Evolutionary conservation across 1,284 basidiomycete genomes (phyloP).

Genomic region (Trametes pubescens): DNA sequence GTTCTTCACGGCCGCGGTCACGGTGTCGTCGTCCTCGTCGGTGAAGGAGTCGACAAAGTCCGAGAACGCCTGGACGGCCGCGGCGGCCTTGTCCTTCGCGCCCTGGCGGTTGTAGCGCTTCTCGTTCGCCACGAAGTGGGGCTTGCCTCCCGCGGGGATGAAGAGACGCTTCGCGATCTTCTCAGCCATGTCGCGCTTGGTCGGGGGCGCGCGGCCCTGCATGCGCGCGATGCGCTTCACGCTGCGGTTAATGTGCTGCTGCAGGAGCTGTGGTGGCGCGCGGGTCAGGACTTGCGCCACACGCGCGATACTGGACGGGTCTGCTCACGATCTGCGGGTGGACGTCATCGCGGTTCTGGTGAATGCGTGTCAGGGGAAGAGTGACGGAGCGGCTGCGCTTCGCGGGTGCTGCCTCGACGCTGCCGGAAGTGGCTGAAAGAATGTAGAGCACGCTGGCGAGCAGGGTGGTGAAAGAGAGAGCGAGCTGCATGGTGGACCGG

Average conservation of each 20-base stretch:
- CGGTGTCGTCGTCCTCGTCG: neutral
- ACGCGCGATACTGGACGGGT: neutral
- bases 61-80: constrained; percentile 14
- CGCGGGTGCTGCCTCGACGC: constrained; percentile 52
- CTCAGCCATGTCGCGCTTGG: constrained; percentile 55
- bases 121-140: constrained; percentile 36
- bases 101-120: constrained; percentile 49
- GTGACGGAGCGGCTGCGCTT: constrained; percentile 55
- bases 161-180: constrained; percentile 64
- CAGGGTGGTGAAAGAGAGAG: constrained; percentile 58
- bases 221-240: constrained; percentile 74
- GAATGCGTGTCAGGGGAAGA: constrained; percentile 62
- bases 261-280: constrained; percentile 57
- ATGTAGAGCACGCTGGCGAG: constrained; percentile 60
- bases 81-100: constrained; percentile 21
- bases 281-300: neutral
- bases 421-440: constrained; percentile 45
- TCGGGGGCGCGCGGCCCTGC: constrained; percentile 63
- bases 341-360: constrained; percentile 49
- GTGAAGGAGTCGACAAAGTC: constrained; percentile 21
- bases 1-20: constrained; percentile 17
- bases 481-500: constrained; percentile 59
- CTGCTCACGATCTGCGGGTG: constrained; percentile 69
- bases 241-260: constrained; percentile 76
- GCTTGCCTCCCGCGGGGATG: constrained; percentile 35